Conservation (phyloP, 768 basidiomycete genomes). For the Termitomyces eurrhizus region DNA sequence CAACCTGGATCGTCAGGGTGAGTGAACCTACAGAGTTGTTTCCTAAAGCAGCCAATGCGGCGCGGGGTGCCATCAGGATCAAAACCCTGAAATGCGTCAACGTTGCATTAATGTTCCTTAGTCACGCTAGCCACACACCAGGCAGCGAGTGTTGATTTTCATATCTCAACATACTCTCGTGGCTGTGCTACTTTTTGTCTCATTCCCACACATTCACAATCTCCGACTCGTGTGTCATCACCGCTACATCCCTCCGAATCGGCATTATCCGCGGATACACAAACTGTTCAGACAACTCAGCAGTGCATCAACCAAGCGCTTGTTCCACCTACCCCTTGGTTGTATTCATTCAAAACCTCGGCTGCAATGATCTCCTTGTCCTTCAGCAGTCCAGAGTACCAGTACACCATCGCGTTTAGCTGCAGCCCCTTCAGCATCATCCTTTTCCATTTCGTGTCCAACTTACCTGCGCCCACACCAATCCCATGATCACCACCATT, state of each 20-base stretch:
- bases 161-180: neutral
- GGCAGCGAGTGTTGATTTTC: slow-evolving; percentile 10
- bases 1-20: slow-evolving; percentile 27
- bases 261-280: slow-evolving; percentile 81
- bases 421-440: slow-evolving; percentile 18
- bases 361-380: slow-evolving; percentile 72
- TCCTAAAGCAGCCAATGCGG: slow-evolving; percentile 10
- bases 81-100: slow-evolving; percentile 13
- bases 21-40: slow-evolving; percentile 17
- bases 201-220: slow-evolving; percentile 56
- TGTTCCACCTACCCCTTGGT: slow-evolving; percentile 55
- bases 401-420: slow-evolving; percentile 46
- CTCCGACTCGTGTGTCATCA: slow-evolving; percentile 86
- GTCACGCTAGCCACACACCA: slow-evolving; percentile 13
- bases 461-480: slow-evolving; percentile 59
- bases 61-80: slow-evolving; percentile 15
- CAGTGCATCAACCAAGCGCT: neutral
- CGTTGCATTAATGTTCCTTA: neutral
- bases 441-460: neutral
- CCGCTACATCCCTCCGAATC: slow-evolving; percentile 70
- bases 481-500: slow-evolving; percentile 64
- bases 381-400: slow-evolving; percentile 65
- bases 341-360: slow-evolving; percentile 84
- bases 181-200: slow-evolving; percentile 1
- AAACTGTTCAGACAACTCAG: slow-evolving; percentile 43